A percentile compares a stretch with the other conserved stretches of the same genome.
Evolutionary conservation across 768 basidiomycete genomes (phyloP).

Genomic region (Stropharia rugosoannulata): DNA sequence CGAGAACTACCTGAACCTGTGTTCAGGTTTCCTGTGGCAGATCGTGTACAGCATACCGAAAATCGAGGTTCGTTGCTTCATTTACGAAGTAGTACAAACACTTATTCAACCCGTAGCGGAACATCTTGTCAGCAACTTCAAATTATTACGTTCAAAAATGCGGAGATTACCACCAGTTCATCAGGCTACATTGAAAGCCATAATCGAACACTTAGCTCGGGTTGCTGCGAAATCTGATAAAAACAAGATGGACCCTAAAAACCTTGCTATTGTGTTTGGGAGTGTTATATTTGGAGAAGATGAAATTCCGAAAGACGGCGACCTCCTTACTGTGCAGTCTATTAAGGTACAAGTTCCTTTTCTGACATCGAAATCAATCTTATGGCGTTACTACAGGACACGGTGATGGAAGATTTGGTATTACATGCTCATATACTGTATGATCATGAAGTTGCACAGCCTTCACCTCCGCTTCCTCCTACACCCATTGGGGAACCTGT

Average conservation of each 20-base stretch:
- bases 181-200: conserved; percentile 76
- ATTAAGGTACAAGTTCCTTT: conserved; percentile 56
- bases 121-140: conserved; percentile 69
- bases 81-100: background rate
- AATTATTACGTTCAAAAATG: conserved; percentile 83
- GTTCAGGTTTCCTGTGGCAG: conserved; percentile 77
- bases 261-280: conserved; percentile 89
- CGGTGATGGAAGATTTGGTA: conserved; percentile 85
- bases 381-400: conserved; percentile 28
- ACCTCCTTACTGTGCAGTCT: conserved; percentile 73
- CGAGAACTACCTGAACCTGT: conserved; percentile 89
- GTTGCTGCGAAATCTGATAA: conserved; percentile 64
- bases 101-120: conserved; percentile 45
- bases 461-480: conserved; percentile 72
- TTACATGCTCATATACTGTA: conserved; percentile 66
- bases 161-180: conserved; percentile 81
- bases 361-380: background rate
- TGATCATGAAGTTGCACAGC: conserved; percentile 46
- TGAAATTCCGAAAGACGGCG: conserved; percentile 75
- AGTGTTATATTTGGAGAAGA: conserved; percentile 91
- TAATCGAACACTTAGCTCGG: conserved; percentile 81
- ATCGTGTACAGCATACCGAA: conserved; percentile 80
- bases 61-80: conserved; percentile 52
- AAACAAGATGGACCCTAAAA: conserved; percentile 95
- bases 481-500: conserved; percentile 66